Evolutionary conservation across 441 rosid species (phyloP).

Genomic region (Codiaeum variegatum): DNA sequence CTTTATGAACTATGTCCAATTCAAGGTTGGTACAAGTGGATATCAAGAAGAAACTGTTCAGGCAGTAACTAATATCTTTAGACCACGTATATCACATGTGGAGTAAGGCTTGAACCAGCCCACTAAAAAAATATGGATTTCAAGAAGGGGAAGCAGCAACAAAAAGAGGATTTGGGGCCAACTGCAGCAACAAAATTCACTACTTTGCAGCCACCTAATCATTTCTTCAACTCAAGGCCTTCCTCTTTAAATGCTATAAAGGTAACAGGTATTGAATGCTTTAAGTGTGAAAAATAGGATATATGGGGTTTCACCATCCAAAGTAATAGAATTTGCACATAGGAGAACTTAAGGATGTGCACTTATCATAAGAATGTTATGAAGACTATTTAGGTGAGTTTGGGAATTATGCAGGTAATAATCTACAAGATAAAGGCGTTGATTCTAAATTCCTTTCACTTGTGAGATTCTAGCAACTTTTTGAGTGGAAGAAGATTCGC

Average conservation of each 20-base stretch:
- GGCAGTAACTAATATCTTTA: too few relatives aligned
- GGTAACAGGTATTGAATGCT: neutral
- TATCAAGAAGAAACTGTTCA: too few relatives aligned
- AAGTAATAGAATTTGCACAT: neutral
- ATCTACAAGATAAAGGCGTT: neutral
- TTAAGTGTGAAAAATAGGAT: neutral
- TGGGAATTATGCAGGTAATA: neutral
- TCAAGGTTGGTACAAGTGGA: too few relatives aligned
- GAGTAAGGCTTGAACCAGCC: neutral
- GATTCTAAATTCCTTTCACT: neutral
- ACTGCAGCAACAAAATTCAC: neutral
- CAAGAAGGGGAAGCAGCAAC: neutral
- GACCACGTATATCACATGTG: too few relatives aligned
- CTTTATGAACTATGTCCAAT: too few relatives aligned
- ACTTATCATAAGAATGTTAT: neutral
- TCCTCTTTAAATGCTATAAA: neutral
- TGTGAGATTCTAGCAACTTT: neutral
- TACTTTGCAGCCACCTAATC: neutral
- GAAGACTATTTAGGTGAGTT: neutral
- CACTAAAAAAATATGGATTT: neutral
- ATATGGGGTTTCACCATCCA: neutral
- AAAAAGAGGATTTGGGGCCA: neutral
- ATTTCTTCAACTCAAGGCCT: neutral
- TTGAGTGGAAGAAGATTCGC: neutral
- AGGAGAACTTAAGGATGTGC: too few relatives aligned